Base-by-base conservation (phyloP, 768 basidiomycete species). In the Gyrodon lividus region DNA sequence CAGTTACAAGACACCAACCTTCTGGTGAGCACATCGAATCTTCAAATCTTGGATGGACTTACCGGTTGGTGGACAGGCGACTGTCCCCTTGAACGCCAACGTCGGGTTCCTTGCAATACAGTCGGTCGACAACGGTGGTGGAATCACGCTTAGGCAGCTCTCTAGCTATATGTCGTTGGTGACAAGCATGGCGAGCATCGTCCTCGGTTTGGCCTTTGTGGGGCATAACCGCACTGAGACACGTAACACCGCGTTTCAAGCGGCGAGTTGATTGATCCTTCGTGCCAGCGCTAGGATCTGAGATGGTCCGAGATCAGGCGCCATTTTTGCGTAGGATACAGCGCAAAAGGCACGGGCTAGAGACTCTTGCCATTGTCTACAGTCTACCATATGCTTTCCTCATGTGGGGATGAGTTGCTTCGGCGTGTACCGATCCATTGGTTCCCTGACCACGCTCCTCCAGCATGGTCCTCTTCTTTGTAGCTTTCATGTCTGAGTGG, bases 31-130 rank as follows among this genome's bases (percentile, higher is more conserved):
- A 43, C 6, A 38, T 12, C 8, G 30, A 30, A 16, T 30, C 9
- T 7, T 16, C 2, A 6, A 26, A 14, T 45, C 4, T 4, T 23
- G 17, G n/a, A 6, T 0, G 13, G 14, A 38, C 14, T 46, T 13
- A 50, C 31, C 16, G 5, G 30, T 19, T 5, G 1, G n/a, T 2
- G 16, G 47, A 2, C 40, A 84, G 82, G 76, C 75, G 2, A 81
- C 80, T 0, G 81, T 85, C 2, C 66, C 86, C 14, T 60, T 86
- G 22, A n/a, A n/a, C n/a, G n/a, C n/a, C n/a, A n/a, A n/a, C n/a
- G n/a, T n/a, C n/a, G n/a, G n/a, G n/a, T n/a, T 85, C 56, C 67
- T 87, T 14, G 77, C 81, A 2, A 82, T 85, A 30, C 69, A 72
- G 26, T 69, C 72, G 19, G 71, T 76, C 13, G 74, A 53, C 33